phyloP scores from a whole-genome alignment of 257 asterid species.

The Anisodus acutangulus region DNA sequence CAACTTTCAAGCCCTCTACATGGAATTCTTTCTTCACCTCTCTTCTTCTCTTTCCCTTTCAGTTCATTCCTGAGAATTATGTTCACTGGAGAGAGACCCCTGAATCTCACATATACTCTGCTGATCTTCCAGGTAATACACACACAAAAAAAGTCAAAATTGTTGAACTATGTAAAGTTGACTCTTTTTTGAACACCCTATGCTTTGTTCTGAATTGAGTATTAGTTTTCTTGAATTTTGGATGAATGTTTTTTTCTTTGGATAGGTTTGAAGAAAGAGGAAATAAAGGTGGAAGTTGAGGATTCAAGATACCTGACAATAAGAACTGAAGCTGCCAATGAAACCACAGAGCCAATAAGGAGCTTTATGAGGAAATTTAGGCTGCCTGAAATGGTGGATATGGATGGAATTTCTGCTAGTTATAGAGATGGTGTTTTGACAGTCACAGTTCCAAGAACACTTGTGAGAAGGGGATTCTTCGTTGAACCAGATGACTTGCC shows the following conservation, averaged over 20 bases:
- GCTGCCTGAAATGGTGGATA: slow-evolving; percentile 63
- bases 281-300: slow-evolving; percentile 71
- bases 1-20: slow-evolving; percentile 37
- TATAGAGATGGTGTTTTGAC: slow-evolving; percentile 68
- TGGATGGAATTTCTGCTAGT: slow-evolving; percentile 62
- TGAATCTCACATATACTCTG: slow-evolving; percentile 69
- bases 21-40: slow-evolving; percentile 44
- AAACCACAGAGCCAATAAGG: slow-evolving; percentile 42
- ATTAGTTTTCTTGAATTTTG: slow-evolving; percentile 15
- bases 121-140: slow-evolving; percentile 66
- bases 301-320: slow-evolving; percentile 65
- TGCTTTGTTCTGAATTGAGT: background rate
- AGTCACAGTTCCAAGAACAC: slow-evolving; percentile 59
- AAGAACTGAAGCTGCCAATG: slow-evolving; percentile 51
- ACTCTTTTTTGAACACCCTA: background rate
- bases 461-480: slow-evolving; percentile 53
- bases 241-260: background rate
- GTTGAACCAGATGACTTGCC: slow-evolving; percentile 50
- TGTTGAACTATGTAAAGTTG: background rate
- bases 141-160: background rate
- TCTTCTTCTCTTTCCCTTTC: slow-evolving; percentile 43
- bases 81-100: slow-evolving; percentile 77
- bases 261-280: slow-evolving; percentile 71
- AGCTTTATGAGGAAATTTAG: slow-evolving; percentile 64
- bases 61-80: slow-evolving; percentile 56